These are phyloP conservation scores for Globisporangium mamillatum DNA, from an alignment of 352 stramenopile species.

Conservation along the genomic window DNA sequence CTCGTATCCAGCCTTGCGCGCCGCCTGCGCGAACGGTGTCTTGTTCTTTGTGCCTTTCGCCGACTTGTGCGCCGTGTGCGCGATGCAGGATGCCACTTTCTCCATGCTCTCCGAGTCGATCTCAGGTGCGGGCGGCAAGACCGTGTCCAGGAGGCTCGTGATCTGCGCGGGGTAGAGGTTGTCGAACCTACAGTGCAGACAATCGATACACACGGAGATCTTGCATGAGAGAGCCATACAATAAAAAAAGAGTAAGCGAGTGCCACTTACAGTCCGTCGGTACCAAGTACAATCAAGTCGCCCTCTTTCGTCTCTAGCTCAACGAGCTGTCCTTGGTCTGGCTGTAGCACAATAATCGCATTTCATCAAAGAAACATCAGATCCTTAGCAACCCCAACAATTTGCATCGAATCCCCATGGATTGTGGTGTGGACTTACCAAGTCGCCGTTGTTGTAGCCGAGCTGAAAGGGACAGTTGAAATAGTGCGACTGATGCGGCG, in stretches of 20 bases:
- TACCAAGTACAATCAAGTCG: slow-evolving; percentile 92
- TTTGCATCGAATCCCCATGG: neutral
- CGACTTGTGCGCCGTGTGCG: slow-evolving; percentile 75
- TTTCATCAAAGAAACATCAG: neutral
- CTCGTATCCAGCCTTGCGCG: slow-evolving; percentile 71
- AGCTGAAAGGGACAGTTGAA: slow-evolving; percentile 97
- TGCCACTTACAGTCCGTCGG: slow-evolving; percentile 87
- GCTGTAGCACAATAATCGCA: slow-evolving; percentile 28
- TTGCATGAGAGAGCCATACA: neutral
- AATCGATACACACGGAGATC: neutral
- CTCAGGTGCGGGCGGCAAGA: slow-evolving; percentile 51
- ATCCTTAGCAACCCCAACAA: neutral
- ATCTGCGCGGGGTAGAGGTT: slow-evolving; percentile 93
- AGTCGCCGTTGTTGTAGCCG: slow-evolving; percentile 87
- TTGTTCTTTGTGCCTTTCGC: slow-evolving; percentile 65
- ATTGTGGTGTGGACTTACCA: slow-evolving; percentile 30
- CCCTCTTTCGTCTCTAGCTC: slow-evolving; percentile 82
- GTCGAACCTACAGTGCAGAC: slow-evolving; percentile 78
- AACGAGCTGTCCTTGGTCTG: slow-evolving; percentile 87
- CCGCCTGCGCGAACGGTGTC: slow-evolving; percentile 77
- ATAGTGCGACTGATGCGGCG: slow-evolving; percentile 92
- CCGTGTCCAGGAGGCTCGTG: slow-evolving; percentile 56
- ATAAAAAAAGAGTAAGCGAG: neutral
- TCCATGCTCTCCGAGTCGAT: slow-evolving; percentile 63
- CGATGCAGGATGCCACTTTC: slow-evolving; percentile 75